These are phyloP conservation scores for Colletotrichum sp. DNA, from an alignment of 2,329 filamentous ascomycete genomes.

Conservation along the genomic window DNA sequence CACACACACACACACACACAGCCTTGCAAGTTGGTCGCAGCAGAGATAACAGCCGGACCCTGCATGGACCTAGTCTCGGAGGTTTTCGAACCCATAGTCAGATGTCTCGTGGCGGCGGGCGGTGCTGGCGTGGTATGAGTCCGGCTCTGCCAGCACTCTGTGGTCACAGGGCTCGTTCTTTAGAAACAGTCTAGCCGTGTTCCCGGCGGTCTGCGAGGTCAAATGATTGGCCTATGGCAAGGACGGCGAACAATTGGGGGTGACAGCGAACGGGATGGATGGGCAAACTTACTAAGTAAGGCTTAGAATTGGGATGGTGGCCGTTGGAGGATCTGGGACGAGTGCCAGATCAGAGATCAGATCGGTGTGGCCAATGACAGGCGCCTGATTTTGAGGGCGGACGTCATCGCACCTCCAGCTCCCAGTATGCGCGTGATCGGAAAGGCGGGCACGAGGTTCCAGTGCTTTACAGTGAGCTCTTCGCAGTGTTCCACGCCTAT, in stretches of 20 bases:
- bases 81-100: neutral
- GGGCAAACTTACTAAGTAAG: neutral
- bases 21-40: neutral
- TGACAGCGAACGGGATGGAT: neutral
- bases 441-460: neutral
- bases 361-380: slow-evolving; percentile 1
- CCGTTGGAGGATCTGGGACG: slow-evolving; percentile 10
- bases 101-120: neutral
- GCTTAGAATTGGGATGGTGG: neutral
- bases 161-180: neutral
- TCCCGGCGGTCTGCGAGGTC: neutral
- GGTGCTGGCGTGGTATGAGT: neutral
- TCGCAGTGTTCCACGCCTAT: neutral
- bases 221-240: neutral
- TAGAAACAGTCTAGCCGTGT: neutral
- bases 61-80: slow-evolving; percentile 4
- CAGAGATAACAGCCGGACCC: neutral
- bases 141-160: neutral
- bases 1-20: neutral
- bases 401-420: neutral
- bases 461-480: neutral
- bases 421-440: neutral
- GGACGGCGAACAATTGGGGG: neutral
- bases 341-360: slow-evolving; percentile 18
- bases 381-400: neutral